Percentiles rank a stretch among this genome's conserved stretches.
phyloP scores from a whole-genome alignment of 108 stramenopile species.

The Skeletonema potamos region DNA sequence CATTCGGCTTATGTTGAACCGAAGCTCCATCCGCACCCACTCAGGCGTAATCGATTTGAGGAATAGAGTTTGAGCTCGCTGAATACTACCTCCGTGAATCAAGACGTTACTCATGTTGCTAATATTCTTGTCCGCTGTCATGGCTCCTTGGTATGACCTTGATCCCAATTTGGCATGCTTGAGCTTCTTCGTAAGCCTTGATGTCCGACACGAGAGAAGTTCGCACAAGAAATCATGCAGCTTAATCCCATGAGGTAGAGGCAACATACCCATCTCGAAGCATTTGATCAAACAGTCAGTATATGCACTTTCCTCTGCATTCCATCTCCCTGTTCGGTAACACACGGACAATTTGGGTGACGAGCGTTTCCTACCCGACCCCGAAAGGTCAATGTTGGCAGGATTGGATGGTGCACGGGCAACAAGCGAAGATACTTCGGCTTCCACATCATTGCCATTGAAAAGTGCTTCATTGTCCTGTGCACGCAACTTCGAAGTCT shows the following conservation, averaged over 20 bases:
- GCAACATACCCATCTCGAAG: slow-evolving; percentile 68
- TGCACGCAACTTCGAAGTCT: slow-evolving; percentile 1
- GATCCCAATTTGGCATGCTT: slow-evolving; percentile 78
- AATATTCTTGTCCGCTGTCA: not conserved
- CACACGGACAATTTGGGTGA: slow-evolving; percentile 10
- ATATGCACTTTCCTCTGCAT: slow-evolving; percentile 63
- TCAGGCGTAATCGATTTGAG: slow-evolving; percentile 63
- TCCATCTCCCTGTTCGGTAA: slow-evolving; percentile 82
- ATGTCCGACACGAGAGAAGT: slow-evolving; percentile 68
- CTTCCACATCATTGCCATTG: too few relatives aligned
- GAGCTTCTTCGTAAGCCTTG: slow-evolving; percentile 84
- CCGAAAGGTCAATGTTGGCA: slow-evolving; percentile 13
- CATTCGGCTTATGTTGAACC: slow-evolving; percentile 64
- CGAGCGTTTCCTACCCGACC: slow-evolving; percentile 22
- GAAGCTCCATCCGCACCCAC: slow-evolving; percentile 55
- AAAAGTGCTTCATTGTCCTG: slow-evolving; percentile 4
- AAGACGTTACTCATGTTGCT: slow-evolving; percentile 5
- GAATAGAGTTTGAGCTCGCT: slow-evolving; percentile 62
- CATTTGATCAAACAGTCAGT: slow-evolving; percentile 61
- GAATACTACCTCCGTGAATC: slow-evolving; percentile 32
- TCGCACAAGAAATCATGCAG: slow-evolving; percentile 81
- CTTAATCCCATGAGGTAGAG: slow-evolving; percentile 76
- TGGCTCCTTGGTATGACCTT: slow-evolving; percentile 44
- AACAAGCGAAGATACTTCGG: not conserved
- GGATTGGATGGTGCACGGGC: slow-evolving; percentile 14